Conservation (phyloP, 768 basidiomycete species). For the Coprinopsis sp. region DNA sequence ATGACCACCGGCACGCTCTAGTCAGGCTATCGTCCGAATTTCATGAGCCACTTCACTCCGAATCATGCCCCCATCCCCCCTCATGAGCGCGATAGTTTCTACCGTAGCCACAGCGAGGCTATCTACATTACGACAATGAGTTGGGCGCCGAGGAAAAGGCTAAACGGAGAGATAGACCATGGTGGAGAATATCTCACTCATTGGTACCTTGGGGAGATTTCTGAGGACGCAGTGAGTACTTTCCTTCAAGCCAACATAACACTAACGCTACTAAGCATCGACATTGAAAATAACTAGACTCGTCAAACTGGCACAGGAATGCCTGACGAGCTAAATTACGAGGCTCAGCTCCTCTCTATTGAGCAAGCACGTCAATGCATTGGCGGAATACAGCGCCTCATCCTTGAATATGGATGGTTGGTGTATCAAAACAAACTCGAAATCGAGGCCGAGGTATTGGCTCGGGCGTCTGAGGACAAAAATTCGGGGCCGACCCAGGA, state of each 20-base stretch:
- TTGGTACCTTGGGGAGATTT: conserved; percentile 54
- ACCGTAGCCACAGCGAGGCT: conserved; percentile 32
- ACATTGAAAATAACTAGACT: conserved; percentile 26
- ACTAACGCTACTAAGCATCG: not conserved
- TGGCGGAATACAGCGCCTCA: conserved; percentile 21
- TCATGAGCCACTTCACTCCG: conserved; percentile 41
- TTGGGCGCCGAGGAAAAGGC: conserved; percentile 20
- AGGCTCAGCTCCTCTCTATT: conserved; percentile 36
- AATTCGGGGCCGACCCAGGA: no score
- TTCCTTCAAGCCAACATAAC: not conserved
- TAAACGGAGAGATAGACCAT: conserved; percentile 5
- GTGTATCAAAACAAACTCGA: conserved; percentile 26
- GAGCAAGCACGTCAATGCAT: conserved; percentile 39
- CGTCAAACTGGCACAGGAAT: conserved; percentile 49
- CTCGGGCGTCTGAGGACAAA: no score
- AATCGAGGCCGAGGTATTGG: no score
- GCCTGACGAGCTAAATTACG: conserved; percentile 50
- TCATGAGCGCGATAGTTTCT: conserved; percentile 2
- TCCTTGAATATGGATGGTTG: conserved; percentile 37
- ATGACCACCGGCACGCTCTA: conserved; percentile 14
- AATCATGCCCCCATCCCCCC: conserved; percentile 40
- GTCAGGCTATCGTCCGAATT: conserved; percentile 47
- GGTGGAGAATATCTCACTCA: conserved; percentile 51
- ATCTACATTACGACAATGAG: conserved; percentile 33
- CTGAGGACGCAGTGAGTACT: conserved; percentile 44